A percentile compares a stretch with the other conserved stretches of the same genome.
phyloP scores from a whole-genome alignment of 1,139 yeast genomes.

The Eremothecium coryli region DNA sequence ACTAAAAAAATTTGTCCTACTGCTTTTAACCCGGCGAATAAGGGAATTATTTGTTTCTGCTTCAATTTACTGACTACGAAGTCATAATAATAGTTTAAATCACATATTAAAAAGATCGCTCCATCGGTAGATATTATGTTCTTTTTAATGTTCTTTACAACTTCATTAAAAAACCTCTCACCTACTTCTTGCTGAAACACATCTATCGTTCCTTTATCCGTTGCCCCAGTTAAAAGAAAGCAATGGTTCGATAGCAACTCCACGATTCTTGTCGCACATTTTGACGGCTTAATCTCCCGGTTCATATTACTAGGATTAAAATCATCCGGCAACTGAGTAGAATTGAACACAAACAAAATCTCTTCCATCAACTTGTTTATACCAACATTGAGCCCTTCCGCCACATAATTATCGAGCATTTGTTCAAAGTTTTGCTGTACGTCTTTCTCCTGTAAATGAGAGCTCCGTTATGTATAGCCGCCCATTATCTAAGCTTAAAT shows the following conservation, averaged over 20 bases:
- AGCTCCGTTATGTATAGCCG: no score
- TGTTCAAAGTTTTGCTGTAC: constrained; percentile 56
- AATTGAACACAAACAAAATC: constrained; percentile 45
- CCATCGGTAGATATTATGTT: constrained; percentile 70
- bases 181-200: constrained; percentile 93
- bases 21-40: constrained; percentile 73
- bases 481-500: no score
- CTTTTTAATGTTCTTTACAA: constrained; percentile 66
- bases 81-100: constrained; percentile 65
- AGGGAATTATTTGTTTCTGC: constrained; percentile 63
- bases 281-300: constrained; percentile 51
- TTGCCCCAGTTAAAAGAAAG: constrained; percentile 64
- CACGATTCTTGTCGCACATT: constrained; percentile 57
- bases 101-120: constrained; percentile 67
- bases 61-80: constrained; percentile 54
- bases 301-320: constrained; percentile 34
- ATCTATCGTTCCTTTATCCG: constrained; percentile 81
- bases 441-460: no score
- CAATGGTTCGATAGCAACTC: constrained; percentile 64
- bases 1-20: constrained; percentile 77
- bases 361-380: constrained; percentile 81
- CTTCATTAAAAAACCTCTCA: constrained; percentile 66
- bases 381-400: constrained; percentile 84
- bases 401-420: constrained; percentile 77
- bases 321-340: constrained; percentile 46